A percentile compares a stretch with the other conserved stretches of the same genome.
Conservation (phyloP, 2,329 filamentous ascomycete species). For the Trichoderma sp. region DNA sequence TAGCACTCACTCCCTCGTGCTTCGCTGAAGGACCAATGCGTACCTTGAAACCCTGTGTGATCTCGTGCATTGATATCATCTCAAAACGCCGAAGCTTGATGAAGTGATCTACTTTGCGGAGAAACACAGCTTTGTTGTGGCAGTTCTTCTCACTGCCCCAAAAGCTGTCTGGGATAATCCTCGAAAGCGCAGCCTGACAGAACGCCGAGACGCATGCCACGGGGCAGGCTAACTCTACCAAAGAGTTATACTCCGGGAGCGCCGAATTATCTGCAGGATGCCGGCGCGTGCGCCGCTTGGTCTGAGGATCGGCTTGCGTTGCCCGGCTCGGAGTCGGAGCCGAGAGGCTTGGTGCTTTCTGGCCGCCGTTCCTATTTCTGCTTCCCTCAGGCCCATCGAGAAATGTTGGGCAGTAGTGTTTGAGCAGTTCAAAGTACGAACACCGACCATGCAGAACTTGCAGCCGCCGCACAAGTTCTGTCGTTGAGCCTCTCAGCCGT, state of each 20-base stretch:
- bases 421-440: constrained; percentile 75
- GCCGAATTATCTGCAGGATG: constrained; percentile 7
- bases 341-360: neutral
- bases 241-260: constrained; percentile 39
- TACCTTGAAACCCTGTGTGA: constrained; percentile 76
- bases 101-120: constrained; percentile 75
- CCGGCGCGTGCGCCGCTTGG: constrained; percentile 23
- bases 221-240: constrained; percentile 71
- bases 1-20: neutral
- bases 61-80: constrained; percentile 74
- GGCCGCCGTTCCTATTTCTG: neutral
- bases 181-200: constrained; percentile 73
- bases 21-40: neutral
- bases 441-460: constrained; percentile 73
- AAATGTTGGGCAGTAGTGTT: constrained; percentile 73
- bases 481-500: constrained; percentile 64
- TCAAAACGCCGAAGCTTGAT: constrained; percentile 79
- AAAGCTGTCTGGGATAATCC: constrained; percentile 72
- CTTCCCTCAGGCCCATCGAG: constrained; percentile 33
- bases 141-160: constrained; percentile 63
- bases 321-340: neutral
- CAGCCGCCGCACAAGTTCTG: constrained; percentile 65
- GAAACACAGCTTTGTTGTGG: constrained; percentile 64
- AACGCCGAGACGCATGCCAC: constrained; percentile 76
- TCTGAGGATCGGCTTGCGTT: neutral